Conservation (phyloP, 1,284 basidiomycete species). For the Uromyces viciae-fabae region DNA sequence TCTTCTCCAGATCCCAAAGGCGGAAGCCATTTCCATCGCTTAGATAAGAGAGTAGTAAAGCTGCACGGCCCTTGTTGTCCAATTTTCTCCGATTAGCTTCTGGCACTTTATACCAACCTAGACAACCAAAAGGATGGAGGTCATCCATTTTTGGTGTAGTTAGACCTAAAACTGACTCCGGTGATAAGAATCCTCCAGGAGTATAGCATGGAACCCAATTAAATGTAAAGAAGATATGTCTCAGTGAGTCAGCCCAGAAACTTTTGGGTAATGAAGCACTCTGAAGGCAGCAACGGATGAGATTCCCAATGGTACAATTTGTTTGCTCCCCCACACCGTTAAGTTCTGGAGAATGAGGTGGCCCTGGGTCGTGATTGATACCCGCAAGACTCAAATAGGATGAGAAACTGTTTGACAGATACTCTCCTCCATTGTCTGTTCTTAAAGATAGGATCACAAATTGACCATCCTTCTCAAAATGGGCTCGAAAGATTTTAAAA, state of each 20-base stretch:
- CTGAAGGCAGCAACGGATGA: not conserved
- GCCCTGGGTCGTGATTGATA: slow-evolving; percentile 54
- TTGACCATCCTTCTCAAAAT: slow-evolving; percentile 49
- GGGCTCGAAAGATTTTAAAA: slow-evolving; percentile 54
- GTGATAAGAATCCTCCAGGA: not conserved
- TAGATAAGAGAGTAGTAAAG: not conserved
- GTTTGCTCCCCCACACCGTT: slow-evolving; percentile 54
- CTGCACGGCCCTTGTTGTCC: not conserved
- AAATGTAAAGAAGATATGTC: not conserved
- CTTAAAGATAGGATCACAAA: slow-evolving; percentile 53
- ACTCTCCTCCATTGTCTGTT: slow-evolving; percentile 45
- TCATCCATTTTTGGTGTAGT: not conserved
- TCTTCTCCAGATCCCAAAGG: not conserved
- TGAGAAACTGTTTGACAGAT: slow-evolving; percentile 50
- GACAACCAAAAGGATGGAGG: not conserved
- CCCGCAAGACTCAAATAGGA: slow-evolving; percentile 51
- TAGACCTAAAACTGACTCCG: not conserved
- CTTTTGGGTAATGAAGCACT: not conserved
- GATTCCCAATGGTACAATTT: slow-evolving; percentile 49
- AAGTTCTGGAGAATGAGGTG: slow-evolving; percentile 55
- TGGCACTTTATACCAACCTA: not conserved
- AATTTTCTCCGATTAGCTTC: not conserved
- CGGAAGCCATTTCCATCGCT: not conserved
- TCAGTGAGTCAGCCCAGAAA: not conserved
- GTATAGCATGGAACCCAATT: slow-evolving; percentile 15